phyloP scores from a whole-genome alignment of 108 stramenopile species.

The Asterionellopsis glacialis region DNA sequence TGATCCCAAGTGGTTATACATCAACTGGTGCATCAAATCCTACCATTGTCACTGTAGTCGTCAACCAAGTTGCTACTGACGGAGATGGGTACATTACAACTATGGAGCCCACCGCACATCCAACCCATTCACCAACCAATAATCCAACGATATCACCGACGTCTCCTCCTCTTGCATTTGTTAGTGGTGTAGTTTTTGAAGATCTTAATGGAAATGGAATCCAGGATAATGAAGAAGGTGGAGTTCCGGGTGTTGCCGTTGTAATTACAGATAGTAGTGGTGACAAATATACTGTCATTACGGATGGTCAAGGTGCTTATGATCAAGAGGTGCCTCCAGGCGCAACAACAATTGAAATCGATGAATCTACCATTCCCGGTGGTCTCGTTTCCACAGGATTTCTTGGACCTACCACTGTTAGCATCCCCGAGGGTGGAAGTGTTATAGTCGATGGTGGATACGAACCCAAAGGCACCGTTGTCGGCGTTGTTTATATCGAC shows the following conservation, averaged over 20 bases:
- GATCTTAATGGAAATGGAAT: neutral
- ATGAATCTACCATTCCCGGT: neutral
- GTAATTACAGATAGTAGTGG: neutral
- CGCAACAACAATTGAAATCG: neutral
- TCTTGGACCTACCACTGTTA: neutral
- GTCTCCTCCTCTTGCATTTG: neutral
- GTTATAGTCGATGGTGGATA: too few species aligned
- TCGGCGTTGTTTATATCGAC: neutral
- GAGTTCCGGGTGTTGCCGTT: neutral
- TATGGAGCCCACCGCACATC: too few species aligned
- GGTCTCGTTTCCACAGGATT: neutral
- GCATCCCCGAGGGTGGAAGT: neutral
- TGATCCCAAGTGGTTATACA: too few species aligned
- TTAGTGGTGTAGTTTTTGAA: neutral
- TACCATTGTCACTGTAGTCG: too few species aligned
- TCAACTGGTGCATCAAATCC: too few species aligned
- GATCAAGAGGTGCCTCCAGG: neutral
- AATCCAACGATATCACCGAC: too few species aligned
- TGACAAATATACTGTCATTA: neutral
- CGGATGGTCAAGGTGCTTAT: neutral
- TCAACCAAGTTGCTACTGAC: too few species aligned
- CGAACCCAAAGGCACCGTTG: neutral
- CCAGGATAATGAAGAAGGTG: neutral
- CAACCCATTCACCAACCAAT: too few species aligned
- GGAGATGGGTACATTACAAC: too few species aligned